phyloP scores from a whole-genome alignment of 2,329 filamentous ascomycete genomes.

The Arthrobotrys pseudoclavata region DNA sequence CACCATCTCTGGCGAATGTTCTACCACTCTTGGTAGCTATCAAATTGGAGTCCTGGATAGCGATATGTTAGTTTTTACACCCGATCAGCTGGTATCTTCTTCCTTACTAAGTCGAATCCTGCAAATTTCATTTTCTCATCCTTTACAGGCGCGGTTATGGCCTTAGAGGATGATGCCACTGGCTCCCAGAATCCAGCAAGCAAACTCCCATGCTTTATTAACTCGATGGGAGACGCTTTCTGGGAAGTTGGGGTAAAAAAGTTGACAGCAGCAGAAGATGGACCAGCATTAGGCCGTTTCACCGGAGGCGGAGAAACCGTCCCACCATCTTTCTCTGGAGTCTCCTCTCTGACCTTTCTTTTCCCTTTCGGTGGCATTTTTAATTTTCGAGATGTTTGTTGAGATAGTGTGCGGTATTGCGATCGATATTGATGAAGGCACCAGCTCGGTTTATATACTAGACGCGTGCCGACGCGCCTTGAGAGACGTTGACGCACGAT shows the following conservation, averaged over 20 bases:
- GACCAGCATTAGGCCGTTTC: slow-evolving; percentile 25
- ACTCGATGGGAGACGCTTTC: slow-evolving; percentile 44
- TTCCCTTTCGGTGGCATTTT: slow-evolving; percentile 47
- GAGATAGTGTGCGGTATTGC: slow-evolving; percentile 3
- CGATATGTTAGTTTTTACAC: slow-evolving; percentile 53
- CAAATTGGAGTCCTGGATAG: slow-evolving; percentile 82
- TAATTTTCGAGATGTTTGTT: slow-evolving; percentile 26
- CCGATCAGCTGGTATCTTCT: slow-evolving; percentile 9
- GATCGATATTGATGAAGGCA: not conserved
- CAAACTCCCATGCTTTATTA: slow-evolving; percentile 34
- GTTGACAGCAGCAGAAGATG: slow-evolving; percentile 17
- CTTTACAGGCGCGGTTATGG: slow-evolving; percentile 62
- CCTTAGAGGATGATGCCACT: slow-evolving; percentile 5
- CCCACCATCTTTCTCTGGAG: slow-evolving; percentile 41
- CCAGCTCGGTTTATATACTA: slow-evolving; percentile 27
- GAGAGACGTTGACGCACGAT: not conserved
- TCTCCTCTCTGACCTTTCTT: slow-evolving; percentile 50
- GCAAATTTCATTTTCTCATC: slow-evolving; percentile 73
- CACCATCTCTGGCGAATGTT: slow-evolving; percentile 77
- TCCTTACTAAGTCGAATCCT: slow-evolving; percentile 76
- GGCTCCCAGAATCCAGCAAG: slow-evolving; percentile 42
- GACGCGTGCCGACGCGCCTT: slow-evolving; percentile 3
- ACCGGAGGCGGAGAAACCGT: slow-evolving; percentile 43
- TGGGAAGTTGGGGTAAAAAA: slow-evolving; percentile 53
- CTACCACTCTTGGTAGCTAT: slow-evolving; percentile 85